Evolutionary conservation across 176 grass and related monocot genomes (phyloP).

Genomic region (Eremochloa ophiuroides): DNA sequence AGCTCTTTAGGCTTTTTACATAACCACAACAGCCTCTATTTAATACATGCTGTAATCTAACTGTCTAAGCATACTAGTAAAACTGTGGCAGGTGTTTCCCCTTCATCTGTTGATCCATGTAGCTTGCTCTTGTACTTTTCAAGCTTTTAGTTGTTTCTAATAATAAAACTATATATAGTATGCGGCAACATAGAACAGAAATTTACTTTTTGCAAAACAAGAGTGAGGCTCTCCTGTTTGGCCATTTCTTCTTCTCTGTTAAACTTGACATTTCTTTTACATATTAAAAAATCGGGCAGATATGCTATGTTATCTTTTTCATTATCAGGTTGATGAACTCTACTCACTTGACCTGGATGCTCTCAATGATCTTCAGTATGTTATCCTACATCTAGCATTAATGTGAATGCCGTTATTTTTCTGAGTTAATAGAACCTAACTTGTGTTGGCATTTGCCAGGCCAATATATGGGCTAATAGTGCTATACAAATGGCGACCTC

Average conservation of each 20-base stretch:
- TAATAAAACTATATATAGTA: neutral
- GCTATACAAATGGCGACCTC: conserved; percentile 88
- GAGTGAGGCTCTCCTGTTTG: neutral
- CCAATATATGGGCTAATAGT: conserved; percentile 87
- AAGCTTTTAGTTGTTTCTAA: neutral
- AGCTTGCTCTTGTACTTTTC: neutral
- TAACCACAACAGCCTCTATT: neutral
- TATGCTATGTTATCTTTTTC: conserved; percentile 16
- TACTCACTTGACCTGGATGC: conserved; percentile 96
- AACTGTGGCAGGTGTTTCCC: neutral
- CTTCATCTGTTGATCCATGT: neutral
- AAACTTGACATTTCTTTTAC: neutral
- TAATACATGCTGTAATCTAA: neutral
- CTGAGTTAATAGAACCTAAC: neutral
- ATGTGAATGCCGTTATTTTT: conserved; percentile 8
- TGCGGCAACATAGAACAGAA: neutral
- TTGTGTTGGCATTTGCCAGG: conserved; percentile 40
- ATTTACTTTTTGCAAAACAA: neutral
- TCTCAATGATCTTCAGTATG: conserved; percentile 73
- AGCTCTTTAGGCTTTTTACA: neutral
- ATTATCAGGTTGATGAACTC: conserved; percentile 86
- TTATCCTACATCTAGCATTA: conserved; percentile 1
- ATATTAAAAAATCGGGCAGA: neutral
- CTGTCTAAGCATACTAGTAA: neutral
- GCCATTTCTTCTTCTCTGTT: conserved; percentile 13